phyloP scores from a whole-genome alignment of 371 early-diverging fungal species.

The Saksenaea vasiformis region DNA sequence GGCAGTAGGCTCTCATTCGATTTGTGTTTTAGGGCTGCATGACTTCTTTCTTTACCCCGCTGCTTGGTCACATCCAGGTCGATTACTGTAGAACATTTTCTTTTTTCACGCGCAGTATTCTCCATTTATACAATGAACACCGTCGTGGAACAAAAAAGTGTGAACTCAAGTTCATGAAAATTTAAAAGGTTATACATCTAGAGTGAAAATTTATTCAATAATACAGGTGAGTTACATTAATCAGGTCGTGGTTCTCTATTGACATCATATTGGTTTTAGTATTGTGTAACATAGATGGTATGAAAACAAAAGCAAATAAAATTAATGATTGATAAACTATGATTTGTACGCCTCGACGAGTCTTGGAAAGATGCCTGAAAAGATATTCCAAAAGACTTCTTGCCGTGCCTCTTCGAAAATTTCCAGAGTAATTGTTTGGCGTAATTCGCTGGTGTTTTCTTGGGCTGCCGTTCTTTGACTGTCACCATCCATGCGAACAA shows the following conservation, averaged over 20 bases:
- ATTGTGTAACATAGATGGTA: neutral
- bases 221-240: neutral
- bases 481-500: neutral
- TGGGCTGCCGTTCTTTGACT: neutral
- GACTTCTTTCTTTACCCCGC: too few relatives aligned
- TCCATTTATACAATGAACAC: too few relatives aligned
- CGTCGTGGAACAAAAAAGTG: too few relatives aligned
- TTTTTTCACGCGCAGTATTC: too few relatives aligned
- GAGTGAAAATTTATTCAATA: neutral
- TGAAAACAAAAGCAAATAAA: neutral
- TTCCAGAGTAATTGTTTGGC: slow-evolving; percentile 1
- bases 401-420: slow-evolving; percentile 26
- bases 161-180: neutral
- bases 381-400: slow-evolving; percentile 45
- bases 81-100: too few relatives aligned
- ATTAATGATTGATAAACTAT: neutral
- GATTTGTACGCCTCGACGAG: slow-evolving; percentile 23
- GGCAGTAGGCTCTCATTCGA: too few relatives aligned
- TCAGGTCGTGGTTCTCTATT: neutral
- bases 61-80: too few relatives aligned
- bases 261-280: neutral
- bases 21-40: too few relatives aligned
- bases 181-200: neutral
- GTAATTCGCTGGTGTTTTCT: neutral
- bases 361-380: slow-evolving; percentile 33